Conservation (phyloP, 768 basidiomycete genomes). For the Boletus insuetus region DNA sequence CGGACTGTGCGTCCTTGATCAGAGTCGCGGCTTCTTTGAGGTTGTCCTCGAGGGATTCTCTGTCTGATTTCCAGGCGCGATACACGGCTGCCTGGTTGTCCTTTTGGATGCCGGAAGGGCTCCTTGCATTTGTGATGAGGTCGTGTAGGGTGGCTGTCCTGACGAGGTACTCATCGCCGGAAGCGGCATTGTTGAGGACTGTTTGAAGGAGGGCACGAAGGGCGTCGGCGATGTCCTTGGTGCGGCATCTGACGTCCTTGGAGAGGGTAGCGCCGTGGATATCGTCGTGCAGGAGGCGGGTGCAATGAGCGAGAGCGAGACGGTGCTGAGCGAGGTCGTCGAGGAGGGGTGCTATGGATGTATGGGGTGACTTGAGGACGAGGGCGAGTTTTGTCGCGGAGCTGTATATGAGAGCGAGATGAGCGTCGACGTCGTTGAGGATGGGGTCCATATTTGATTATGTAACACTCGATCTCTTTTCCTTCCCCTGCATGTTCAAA, state of each 20-base stretch:
- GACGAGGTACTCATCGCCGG: slow-evolving; percentile 49
- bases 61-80: slow-evolving; percentile 49
- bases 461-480: neutral
- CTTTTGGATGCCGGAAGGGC: slow-evolving; percentile 46
- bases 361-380: slow-evolving; percentile 52
- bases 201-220: slow-evolving; percentile 43
- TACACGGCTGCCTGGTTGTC: slow-evolving; percentile 59
- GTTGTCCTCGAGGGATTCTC: slow-evolving; percentile 59
- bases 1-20: slow-evolving; percentile 39
- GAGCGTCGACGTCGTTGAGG: slow-evolving; percentile 53
- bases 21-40: slow-evolving; percentile 57
- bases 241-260: slow-evolving; percentile 41
- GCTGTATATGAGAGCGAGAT: slow-evolving; percentile 56
- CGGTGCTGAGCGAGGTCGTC: slow-evolving; percentile 51
- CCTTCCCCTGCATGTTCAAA: neutral
- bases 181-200: slow-evolving; percentile 37
- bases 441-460: slow-evolving; percentile 30
- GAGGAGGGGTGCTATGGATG: slow-evolving; percentile 45
- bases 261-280: slow-evolving; percentile 46
- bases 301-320: slow-evolving; percentile 50
- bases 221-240: slow-evolving; percentile 42
- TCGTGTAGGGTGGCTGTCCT: slow-evolving; percentile 61
- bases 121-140: slow-evolving; percentile 50
- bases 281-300: slow-evolving; percentile 38
- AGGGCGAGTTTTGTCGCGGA: slow-evolving; percentile 62